Evolutionary conservation across 2,329 filamentous ascomycete genomes (phyloP).

Genomic region (Cordyceps cicadae): DNA sequence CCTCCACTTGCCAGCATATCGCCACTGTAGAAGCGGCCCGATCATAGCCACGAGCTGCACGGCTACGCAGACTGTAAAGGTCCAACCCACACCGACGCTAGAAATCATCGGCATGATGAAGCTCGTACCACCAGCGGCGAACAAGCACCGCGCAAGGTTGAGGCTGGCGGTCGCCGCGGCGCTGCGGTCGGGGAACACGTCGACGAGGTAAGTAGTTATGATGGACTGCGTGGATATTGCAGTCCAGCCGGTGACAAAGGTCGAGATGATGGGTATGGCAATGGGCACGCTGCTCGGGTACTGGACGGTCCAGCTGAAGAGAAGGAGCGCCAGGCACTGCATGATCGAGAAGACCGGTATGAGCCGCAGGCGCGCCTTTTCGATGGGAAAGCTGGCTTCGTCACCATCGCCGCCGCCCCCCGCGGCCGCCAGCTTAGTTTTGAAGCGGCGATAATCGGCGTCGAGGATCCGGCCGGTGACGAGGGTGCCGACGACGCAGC

Average conservation of each 20-base stretch:
- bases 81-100: conserved; percentile 34
- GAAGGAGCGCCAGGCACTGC: conserved; percentile 37
- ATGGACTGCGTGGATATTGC: conserved; percentile 39
- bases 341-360: conserved; percentile 36
- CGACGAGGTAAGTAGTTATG: conserved; percentile 45
- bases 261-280: conserved; percentile 39
- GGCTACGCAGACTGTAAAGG: conserved; percentile 37
- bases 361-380: conserved; percentile 42
- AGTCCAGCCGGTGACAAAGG: conserved; percentile 45
- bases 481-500: conserved; percentile 45
- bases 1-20: conserved; percentile 30
- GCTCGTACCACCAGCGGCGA: conserved; percentile 43
- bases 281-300: conserved; percentile 35
- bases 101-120: conserved; percentile 42
- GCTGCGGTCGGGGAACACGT: conserved; percentile 40
- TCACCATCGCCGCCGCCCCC: conserved; percentile 1
- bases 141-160: conserved; percentile 44
- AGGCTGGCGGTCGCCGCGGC: conserved; percentile 45
- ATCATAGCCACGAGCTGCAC: conserved; percentile 37
- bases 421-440: conserved; percentile 13
- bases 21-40: conserved; percentile 36
- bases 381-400: conserved; percentile 32
- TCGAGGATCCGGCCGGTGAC: conserved; percentile 45
- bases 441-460: conserved; percentile 38
- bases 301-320: conserved; percentile 46